These are phyloP conservation scores for Saccharomycopsis babjevae DNA, from an alignment of 805 yeast genomes.

Conservation along the genomic window DNA sequence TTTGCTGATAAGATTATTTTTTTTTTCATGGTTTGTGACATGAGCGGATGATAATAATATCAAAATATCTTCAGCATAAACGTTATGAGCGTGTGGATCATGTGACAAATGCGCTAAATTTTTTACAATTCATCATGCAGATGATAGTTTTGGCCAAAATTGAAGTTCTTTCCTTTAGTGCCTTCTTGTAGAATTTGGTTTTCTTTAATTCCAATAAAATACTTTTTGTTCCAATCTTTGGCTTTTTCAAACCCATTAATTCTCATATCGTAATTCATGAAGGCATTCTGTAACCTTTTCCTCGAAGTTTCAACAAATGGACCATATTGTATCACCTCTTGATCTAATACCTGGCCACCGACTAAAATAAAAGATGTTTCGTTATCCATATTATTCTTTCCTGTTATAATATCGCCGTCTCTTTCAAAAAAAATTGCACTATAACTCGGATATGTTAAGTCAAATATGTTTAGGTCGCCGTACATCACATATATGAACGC, in stretches of 20 bases:
- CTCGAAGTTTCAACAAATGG: constrained; percentile 76
- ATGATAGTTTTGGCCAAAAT: too few relatives aligned
- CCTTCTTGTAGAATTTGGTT: background rate
- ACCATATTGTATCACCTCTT: constrained; percentile 75
- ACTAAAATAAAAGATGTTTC: constrained; percentile 57
- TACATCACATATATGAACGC: constrained; percentile 57
- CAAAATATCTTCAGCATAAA: background rate
- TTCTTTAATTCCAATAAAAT: constrained; percentile 10
- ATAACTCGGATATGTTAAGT: constrained; percentile 32
- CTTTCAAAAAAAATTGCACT: constrained; percentile 53
- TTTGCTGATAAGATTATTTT: background rate
- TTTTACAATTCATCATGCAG: background rate
- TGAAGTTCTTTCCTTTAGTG: too few relatives aligned
- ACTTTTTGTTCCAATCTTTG: constrained; percentile 20
- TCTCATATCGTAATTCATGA: constrained; percentile 59
- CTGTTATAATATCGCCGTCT: constrained; percentile 55
- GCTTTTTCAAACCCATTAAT: constrained; percentile 63
- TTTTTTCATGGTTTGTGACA: background rate
- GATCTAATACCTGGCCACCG: constrained; percentile 67
- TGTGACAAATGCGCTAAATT: background rate
- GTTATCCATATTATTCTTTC: constrained; percentile 31
- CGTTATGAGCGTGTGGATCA: background rate
- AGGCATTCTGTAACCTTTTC: constrained; percentile 58
- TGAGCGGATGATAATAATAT: background rate
- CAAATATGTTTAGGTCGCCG: constrained; percentile 46